A percentile compares a stretch with the other conserved stretches of the same genome.
These are phyloP conservation scores for Claviceps arundinis DNA, from an alignment of 2,329 filamentous ascomycete species.

Conservation along the genomic window DNA sequence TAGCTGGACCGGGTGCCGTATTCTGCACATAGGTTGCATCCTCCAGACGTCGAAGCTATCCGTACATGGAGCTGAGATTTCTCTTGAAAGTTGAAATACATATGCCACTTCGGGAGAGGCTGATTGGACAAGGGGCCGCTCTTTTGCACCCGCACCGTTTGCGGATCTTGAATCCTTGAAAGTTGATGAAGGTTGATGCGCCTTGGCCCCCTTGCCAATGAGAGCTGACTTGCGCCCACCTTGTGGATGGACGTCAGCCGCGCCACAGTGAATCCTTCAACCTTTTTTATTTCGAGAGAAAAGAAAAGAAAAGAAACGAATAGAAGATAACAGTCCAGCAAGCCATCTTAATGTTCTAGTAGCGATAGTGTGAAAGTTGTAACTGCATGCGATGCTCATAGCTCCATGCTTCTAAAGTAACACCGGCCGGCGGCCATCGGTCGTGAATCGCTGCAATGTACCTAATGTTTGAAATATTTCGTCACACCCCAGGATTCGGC, in stretches of 20 bases:
- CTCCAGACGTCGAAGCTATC: neutral
- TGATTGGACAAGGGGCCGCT: neutral
- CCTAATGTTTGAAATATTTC: too few species aligned
- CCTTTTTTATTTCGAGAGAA: neutral
- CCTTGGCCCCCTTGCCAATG: neutral
- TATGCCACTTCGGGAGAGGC: neutral
- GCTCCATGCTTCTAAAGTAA: too few species aligned
- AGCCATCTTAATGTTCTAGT: too few species aligned
- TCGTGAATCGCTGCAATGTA: neutral
- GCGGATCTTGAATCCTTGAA: neutral
- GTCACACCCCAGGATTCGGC: too few species aligned
- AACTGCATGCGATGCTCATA: too few species aligned
- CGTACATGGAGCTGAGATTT: neutral
- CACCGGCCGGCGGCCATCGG: neutral
- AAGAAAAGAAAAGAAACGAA: neutral
- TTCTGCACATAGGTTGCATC: too few species aligned
- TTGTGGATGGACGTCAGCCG: neutral
- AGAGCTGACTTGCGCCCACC: neutral
- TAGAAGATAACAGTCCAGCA: too few species aligned
- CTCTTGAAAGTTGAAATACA: neutral
- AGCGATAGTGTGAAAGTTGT: too few species aligned
- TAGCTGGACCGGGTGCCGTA: slow-evolving; percentile 18
- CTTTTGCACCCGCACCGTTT: neutral
- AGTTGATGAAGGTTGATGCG: too few species aligned
- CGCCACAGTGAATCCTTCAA: neutral